A percentile compares a stretch with the other conserved stretches of the same genome.
phyloP scores from a whole-genome alignment of 495 filamentous ascomycete genomes.

The Penicillium pulvis region DNA sequence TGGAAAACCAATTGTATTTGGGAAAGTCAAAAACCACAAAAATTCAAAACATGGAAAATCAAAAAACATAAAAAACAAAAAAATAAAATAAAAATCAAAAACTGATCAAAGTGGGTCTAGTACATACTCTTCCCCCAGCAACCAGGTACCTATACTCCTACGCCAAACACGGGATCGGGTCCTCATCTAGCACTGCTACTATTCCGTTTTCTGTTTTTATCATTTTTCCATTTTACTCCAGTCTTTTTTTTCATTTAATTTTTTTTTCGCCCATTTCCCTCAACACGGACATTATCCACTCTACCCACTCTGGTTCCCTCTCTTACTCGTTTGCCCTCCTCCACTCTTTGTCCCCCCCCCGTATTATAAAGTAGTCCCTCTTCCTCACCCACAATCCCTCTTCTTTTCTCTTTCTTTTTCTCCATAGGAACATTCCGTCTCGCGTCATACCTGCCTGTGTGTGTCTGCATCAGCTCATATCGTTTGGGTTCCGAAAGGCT shows the following conservation, averaged over 20 bases:
- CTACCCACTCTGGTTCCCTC: conserved; percentile 30
- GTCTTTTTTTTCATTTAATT: conserved; percentile 14
- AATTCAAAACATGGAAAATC: conserved; percentile 4
- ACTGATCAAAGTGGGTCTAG: conserved; percentile 8
- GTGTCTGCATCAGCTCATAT: conserved; percentile 43
- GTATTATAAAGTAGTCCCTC: conserved; percentile 42
- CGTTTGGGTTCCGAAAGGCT: conserved; percentile 44
- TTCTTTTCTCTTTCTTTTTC: conserved; percentile 20
- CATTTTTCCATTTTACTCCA: conserved; percentile 14
- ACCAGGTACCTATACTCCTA: conserved; percentile 7
- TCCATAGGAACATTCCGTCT: conserved; percentile 49
- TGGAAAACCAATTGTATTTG: too few species aligned
- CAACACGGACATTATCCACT: conserved; percentile 27
- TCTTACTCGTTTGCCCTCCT: conserved; percentile 15
- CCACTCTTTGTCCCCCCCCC: conserved; percentile 16
- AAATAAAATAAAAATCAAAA: conserved; percentile 4
- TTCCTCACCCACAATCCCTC: conserved; percentile 27
- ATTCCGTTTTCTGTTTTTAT: conserved; percentile 10
- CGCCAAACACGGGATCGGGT: conserved; percentile 8
- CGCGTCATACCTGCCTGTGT: conserved; percentile 44
- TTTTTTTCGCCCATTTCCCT: conserved; percentile 21
- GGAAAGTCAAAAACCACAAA: background rate
- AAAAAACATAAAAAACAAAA: conserved; percentile 3
- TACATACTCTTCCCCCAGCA: conserved; percentile 14
- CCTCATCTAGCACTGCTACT: background rate